These are phyloP conservation scores for Colletotrichum cuscutae DNA, from an alignment of 2,329 filamentous ascomycete genomes.

Conservation along the genomic window DNA sequence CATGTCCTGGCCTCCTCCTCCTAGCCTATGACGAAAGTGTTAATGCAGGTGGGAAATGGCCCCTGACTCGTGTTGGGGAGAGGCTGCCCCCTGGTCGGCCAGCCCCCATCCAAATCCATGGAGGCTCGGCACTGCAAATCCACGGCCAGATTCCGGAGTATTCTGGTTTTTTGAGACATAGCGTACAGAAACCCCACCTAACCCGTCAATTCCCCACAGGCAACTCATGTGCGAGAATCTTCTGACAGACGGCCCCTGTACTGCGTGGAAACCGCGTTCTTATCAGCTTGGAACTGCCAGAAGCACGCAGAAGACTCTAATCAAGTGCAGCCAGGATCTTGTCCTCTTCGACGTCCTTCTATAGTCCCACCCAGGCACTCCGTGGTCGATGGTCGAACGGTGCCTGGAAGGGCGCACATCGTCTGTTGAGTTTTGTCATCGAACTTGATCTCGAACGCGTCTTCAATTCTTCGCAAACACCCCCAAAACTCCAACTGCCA, in stretches of 20 bases:
- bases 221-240: conserved; percentile 25
- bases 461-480: background rate
- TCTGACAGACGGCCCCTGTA: conserved; percentile 15
- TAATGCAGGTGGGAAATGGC: conserved; percentile 15
- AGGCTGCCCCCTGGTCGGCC: background rate
- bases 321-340: background rate
- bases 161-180: background rate
- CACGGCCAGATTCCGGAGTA: conserved; percentile 19
- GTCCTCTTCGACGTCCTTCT: background rate
- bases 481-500: background rate
- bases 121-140: background rate
- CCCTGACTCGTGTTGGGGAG: conserved; percentile 20
- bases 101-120: background rate
- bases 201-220: conserved; percentile 12
- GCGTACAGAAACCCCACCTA: background rate
- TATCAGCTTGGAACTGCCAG: background rate
- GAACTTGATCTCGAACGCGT: background rate
- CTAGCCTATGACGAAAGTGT: conserved; percentile 25
- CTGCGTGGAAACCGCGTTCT: background rate
- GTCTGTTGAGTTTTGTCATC: conserved; percentile 8
- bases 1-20: background rate
- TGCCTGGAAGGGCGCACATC: background rate
- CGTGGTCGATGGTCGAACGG: conserved; percentile 1
- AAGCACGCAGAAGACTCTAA: background rate
- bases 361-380: conserved; percentile 2